Evolutionary conservation across 768 basidiomycete genomes (phyloP), one percentile per base, ranked within the genome.

Genomic region (Mycena leptocephala): DNA sequence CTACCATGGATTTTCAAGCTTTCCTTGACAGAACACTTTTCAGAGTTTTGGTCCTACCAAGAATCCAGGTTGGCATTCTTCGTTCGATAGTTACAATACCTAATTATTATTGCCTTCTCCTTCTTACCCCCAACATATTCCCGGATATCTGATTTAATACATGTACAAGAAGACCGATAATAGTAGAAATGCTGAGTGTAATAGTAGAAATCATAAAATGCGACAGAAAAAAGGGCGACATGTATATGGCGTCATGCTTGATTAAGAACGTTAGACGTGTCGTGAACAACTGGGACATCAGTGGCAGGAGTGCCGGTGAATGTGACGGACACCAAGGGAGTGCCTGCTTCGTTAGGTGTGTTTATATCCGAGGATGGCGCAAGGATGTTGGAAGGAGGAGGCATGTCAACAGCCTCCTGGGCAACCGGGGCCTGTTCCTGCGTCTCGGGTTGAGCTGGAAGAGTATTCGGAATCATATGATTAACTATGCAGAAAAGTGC

Each of bases 341-440:
- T 81, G 9, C 3, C 66, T 30, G 58, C 24, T 56, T 69, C 51
- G 22, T 75, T 53, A 22, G 41, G 6, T 61, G 35, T 30, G 32
- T 46, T 26, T 58, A 24, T 5, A 35, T 26, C 61, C 22, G 43
- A 33, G 13, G 33, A n/a, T 20, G 67, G 53, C 32, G 33, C 13
- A 16, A 53, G 61, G 37, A 65, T 26, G 32, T 41, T 74, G 85
- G 32, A 7, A 24, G 83, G 1, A 85, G 83, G 72, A 90, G 87
- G 79, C 92, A 89, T 37, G 32, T 26, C 82, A 93, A 79, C 82
- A 93, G 79, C 78, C 88, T 92, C 43, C 91, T 91, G 14, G 93
- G 87, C 61, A 87, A 86, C 9, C 90, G 84, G 16, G 90, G 87
- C 1, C 20, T 33, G 10, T 28, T 56, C 63, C 13, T 65, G 22